Evolutionary conservation across 148 eudicot genomes (phyloP).

Genomic region (Fagopyrum homotropicum): DNA sequence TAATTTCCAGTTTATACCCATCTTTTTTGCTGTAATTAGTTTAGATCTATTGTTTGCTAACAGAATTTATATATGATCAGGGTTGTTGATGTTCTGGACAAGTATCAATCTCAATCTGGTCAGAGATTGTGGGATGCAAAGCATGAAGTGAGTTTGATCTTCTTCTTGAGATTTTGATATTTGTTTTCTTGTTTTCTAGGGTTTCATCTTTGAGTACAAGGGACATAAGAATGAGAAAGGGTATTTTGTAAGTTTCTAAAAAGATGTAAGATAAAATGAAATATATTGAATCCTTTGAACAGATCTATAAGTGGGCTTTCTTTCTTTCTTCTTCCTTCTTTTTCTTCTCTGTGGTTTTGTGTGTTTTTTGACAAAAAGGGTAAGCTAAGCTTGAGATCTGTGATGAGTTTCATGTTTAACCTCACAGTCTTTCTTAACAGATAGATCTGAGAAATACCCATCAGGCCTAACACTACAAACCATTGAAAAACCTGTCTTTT

Average conservation of each 20-base stretch:
- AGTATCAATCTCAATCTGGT: slow-evolving; percentile 54
- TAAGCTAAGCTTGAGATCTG: slow-evolving; percentile 29
- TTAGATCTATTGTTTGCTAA: not conserved
- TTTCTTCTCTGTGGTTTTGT: slow-evolving; percentile 17
- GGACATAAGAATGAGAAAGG: slow-evolving; percentile 14
- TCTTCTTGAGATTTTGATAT: not conserved
- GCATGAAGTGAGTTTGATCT: slow-evolving; percentile 55
- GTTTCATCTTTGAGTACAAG: slow-evolving; percentile 16
- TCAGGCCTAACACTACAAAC: not conserved
- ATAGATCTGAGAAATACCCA: slow-evolving; percentile 9
- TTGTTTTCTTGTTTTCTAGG: slow-evolving; percentile 12
- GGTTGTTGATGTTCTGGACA: slow-evolving; percentile 57
- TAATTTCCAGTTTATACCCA: slow-evolving; percentile 11
- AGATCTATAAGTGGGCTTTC: slow-evolving; percentile 49
- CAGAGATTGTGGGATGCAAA: slow-evolving; percentile 84
- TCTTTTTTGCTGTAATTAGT: not conserved
- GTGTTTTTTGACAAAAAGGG: slow-evolving; percentile 20
- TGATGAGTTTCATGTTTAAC: slow-evolving; percentile 33
- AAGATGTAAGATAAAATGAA: slow-evolving; percentile 23
- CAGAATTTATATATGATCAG: slow-evolving; percentile 21
- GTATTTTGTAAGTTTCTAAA: slow-evolving; percentile 26
- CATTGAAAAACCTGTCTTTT: not conserved
- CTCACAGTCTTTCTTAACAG: slow-evolving; percentile 15
- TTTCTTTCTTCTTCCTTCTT: slow-evolving; percentile 16
- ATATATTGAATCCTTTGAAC: slow-evolving; percentile 30